Evolutionary conservation across 1,284 basidiomycete genomes (phyloP).

Genomic region (Boletellus sp.): DNA sequence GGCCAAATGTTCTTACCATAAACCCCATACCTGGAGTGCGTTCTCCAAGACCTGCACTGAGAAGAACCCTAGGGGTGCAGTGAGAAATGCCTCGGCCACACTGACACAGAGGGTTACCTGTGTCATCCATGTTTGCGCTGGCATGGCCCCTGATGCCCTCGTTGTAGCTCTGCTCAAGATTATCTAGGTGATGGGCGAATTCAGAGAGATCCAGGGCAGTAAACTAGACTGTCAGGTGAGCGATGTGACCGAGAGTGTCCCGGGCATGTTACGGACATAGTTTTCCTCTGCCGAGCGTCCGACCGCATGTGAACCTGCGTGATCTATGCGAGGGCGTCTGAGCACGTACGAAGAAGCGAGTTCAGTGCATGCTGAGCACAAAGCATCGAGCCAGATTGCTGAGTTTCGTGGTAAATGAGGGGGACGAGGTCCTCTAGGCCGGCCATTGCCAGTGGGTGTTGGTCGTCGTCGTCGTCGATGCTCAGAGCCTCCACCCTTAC

Average conservation of each 20-base stretch:
- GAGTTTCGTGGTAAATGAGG: slow-evolving; percentile 72
- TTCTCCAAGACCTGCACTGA: slow-evolving; percentile 80
- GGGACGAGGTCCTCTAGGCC: slow-evolving; percentile 51
- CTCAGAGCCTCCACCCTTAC: slow-evolving; percentile 13
- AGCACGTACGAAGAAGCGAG: slow-evolving; percentile 60
- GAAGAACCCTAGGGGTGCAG: slow-evolving; percentile 65
- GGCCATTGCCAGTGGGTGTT: slow-evolving; percentile 43
- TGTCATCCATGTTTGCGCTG: slow-evolving; percentile 87
- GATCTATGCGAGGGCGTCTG: slow-evolving; percentile 5
- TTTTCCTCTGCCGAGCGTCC: slow-evolving; percentile 52
- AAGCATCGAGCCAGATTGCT: slow-evolving; percentile 74
- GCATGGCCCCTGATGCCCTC: slow-evolving; percentile 41
- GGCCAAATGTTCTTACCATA: slow-evolving; percentile 50
- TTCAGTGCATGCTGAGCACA: slow-evolving; percentile 87
- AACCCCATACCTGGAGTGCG: slow-evolving; percentile 80
- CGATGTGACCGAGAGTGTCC: neutral
- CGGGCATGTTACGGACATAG: slow-evolving; percentile 48
- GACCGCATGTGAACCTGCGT: slow-evolving; percentile 4
- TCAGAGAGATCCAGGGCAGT: slow-evolving; percentile 82
- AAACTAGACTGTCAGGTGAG: slow-evolving; percentile 50
- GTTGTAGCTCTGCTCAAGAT: slow-evolving; percentile 57
- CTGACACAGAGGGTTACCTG: slow-evolving; percentile 41
- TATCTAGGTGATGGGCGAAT: slow-evolving; percentile 69
- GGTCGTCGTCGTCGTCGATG: slow-evolving; percentile 14
- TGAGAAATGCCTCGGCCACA: neutral